phyloP scores from a whole-genome alignment of 306 rosid species.

The Dryas alaskensis region DNA sequence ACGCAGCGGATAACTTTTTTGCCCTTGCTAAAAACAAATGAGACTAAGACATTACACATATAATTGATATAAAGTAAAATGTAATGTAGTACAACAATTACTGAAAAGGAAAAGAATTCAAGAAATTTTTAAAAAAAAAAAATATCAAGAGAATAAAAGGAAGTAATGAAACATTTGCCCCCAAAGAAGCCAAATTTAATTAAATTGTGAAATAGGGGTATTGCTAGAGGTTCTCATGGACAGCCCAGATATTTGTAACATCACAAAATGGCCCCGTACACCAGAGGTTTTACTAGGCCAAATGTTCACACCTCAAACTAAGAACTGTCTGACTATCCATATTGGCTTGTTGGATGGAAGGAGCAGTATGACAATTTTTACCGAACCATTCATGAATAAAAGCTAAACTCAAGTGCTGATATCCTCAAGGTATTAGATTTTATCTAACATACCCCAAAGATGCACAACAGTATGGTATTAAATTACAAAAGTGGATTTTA shows the following conservation, averaged over 20 bases:
- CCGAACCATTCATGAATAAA: slow-evolving; percentile 13
- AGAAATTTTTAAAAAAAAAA: not conserved
- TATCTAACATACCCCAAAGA: slow-evolving; percentile 11
- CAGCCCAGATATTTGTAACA: not conserved
- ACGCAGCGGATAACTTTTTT: slow-evolving; percentile 87
- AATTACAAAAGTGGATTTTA: not conserved
- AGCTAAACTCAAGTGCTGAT: not conserved
- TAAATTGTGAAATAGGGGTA: not conserved
- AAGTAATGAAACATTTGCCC: not conserved
- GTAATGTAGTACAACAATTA: not conserved
- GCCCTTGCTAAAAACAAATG: slow-evolving; percentile 65
- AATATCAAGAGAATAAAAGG: not conserved
- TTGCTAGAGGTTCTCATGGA: not conserved
- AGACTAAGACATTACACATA: slow-evolving; percentile 13
- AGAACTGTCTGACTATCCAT: slow-evolving; percentile 7
- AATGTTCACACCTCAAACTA: slow-evolving; percentile 24
- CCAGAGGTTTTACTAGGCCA: not conserved
- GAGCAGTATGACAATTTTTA: slow-evolving; percentile 9
- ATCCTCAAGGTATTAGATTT: not conserved
- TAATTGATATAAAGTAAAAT: slow-evolving; percentile 11
- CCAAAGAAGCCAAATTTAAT: not conserved
- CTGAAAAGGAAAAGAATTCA: not conserved
- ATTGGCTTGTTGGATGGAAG: slow-evolving; percentile 10
- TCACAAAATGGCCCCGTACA: not conserved
- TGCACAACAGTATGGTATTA: slow-evolving; percentile 6